Evolutionary conservation across 2,329 filamentous ascomycete species (phyloP), one percentile per base, ranked within the genome.

Genomic region (Pseudopithomyces chartarum): DNA sequence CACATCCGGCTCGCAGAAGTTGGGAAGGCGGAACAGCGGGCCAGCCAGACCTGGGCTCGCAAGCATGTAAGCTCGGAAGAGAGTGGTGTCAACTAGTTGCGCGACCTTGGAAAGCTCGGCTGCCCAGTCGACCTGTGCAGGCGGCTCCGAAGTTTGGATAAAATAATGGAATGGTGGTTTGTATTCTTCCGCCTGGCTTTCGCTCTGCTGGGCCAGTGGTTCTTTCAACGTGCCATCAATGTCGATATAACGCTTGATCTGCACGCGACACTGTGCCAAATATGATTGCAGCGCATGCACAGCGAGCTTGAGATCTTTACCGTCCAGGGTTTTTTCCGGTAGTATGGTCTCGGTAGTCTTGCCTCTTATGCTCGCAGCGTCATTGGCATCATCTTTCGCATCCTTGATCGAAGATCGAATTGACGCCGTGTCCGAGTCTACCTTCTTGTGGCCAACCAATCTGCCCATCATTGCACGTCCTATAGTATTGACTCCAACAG

Each of bases 61-160:
- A 69, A 94, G 92, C 93, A 99, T 98, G 75, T 97, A 96, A 0
- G 92, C 90, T 15, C 94, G 87, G 80, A 99, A 98, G 0, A 99
- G 83, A 0, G 93, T 94, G 0, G 95, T 99, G 71, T 99, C 95
- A 6, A 98, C 92, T 2, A 97, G 80, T 48, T 86, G 88, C 34
- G 95, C 96, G 1, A 90, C 92, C 36, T 88, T 84, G 12, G 87
- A 84, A 2, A 98, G 82, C 61, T 90, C 88, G 47, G 86, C 81
- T 63, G 91, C 87, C 60, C 91, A 88, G 59, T 91, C 84, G 36
- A 81, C 73, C 23, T 76, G 56, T 54, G 65, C 54, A 54, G 63
- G 43, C 49, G 69, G 50, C 1, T 73, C 73, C 39, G 60, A 59
- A 19, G 68, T 57, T 33, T 73, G 65, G 26, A 79, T 76, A 47